These are phyloP conservation scores for Tetrahymena thermophila DNA, from an alignment of 73 alveolate genomes.

Conservation along the genomic window DNA sequence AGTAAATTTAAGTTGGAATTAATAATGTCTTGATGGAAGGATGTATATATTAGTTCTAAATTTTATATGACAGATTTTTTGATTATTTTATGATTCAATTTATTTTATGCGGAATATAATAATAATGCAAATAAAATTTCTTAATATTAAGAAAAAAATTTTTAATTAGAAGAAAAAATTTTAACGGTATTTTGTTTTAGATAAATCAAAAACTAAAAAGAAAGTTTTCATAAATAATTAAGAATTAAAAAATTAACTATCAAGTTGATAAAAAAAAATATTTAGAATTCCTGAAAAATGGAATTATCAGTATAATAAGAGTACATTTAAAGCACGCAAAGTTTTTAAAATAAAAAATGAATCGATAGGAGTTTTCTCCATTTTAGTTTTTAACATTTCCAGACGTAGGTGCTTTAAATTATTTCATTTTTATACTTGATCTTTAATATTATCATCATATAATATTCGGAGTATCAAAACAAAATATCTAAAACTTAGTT, in stretches of 20 bases:
- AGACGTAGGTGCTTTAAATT: not conserved
- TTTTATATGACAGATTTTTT: no score
- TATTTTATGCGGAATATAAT: not conserved
- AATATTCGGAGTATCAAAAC: not conserved
- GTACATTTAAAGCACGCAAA: not conserved
- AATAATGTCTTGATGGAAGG: no score
- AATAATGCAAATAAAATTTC: not conserved
- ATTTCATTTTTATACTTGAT: not conserved
- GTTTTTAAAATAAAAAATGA: not conserved
- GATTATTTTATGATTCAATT: no score
- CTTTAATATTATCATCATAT: not conserved
- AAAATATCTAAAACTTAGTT: not conserved
- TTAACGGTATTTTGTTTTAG: not conserved
- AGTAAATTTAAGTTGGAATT: no score
- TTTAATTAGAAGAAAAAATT: no score
- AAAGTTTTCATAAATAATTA: not conserved
- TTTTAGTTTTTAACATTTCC: not conserved
- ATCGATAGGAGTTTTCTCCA: slow-evolving; percentile 3
- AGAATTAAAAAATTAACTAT: not conserved
- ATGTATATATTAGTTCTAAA: no score
- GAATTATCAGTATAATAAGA: not conserved
- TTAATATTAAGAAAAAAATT: not conserved
- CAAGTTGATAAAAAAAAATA: not conserved
- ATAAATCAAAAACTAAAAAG: no score
- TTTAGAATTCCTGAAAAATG: not conserved